Conservation (phyloP, 2,329 filamentous ascomycete species). For the Aureobasidium sp. region DNA sequence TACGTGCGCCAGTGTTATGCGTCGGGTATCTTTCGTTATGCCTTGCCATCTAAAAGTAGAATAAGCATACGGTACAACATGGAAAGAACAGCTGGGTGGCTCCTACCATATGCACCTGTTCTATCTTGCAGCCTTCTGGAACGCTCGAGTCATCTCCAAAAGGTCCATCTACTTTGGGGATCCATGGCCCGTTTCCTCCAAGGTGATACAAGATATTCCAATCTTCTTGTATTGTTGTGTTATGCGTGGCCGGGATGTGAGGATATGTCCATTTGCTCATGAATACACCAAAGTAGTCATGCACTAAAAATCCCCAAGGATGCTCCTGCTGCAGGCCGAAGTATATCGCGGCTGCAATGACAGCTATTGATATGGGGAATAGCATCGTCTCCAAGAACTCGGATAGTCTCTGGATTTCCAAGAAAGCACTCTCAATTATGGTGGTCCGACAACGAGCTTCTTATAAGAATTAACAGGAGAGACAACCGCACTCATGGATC, state of each 20-base stretch:
- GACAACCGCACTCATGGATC: neutral
- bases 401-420: neutral
- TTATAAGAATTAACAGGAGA: too few relatives aligned
- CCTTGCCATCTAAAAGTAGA: constrained; percentile 40
- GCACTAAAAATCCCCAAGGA: neutral
- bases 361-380: neutral
- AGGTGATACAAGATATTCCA: constrained; percentile 47
- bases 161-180: constrained; percentile 38
- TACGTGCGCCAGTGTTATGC: constrained; percentile 25
- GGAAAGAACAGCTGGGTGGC: neutral
- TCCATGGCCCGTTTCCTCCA: constrained; percentile 48
- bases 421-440: too few relatives aligned
- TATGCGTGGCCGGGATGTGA: neutral
- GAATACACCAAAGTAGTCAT: neutral
- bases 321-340: neutral
- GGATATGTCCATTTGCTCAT: neutral
- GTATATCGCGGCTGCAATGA: neutral
- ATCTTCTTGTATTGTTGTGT: constrained; percentile 6
- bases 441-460: neutral
- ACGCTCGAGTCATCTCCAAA: constrained; percentile 33
- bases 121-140: constrained; percentile 42
- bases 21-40: constrained; percentile 53
- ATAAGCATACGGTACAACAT: constrained; percentile 6
- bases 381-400: neutral
- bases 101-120: constrained; percentile 51